Evolutionary conservation across 306 rosid genomes (phyloP).

Genomic region (Pueraria montana): DNA sequence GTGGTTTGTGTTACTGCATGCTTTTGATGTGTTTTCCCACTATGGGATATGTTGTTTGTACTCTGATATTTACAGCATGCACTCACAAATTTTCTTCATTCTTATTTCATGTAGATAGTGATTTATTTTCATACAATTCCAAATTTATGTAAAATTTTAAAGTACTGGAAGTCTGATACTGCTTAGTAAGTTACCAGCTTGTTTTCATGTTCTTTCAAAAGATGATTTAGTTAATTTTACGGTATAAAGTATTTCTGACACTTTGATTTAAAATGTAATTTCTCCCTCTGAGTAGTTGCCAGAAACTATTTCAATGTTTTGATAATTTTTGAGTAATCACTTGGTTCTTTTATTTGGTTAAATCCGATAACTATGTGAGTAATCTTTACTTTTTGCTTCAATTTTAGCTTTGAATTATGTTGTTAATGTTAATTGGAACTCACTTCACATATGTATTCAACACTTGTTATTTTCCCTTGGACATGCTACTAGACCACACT

Average conservation of each 20-base stretch:
- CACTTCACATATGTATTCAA: too few relatives aligned
- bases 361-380: not conserved
- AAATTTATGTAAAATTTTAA: not conserved
- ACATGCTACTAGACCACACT: too few relatives aligned
- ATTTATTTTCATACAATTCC: not conserved
- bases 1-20: conserved; percentile 71
- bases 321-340: not conserved
- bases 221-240: not conserved
- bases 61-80: not conserved
- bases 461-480: too few relatives aligned
- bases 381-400: not conserved
- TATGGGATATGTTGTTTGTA: not conserved
- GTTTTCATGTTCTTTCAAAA: not conserved
- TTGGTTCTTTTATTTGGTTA: not conserved
- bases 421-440: too few relatives aligned
- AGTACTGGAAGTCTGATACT: not conserved
- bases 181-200: not conserved
- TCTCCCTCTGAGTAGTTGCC: not conserved
- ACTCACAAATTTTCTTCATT: not conserved
- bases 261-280: not conserved
- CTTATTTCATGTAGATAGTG: not conserved
- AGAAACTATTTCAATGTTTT: not conserved
- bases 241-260: not conserved
- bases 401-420: too few relatives aligned
- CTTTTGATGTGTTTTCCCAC: not conserved